Base-by-base conservation (phyloP, 495 filamentous ascomycete genomes). In the Penicillium nucicola region DNA sequence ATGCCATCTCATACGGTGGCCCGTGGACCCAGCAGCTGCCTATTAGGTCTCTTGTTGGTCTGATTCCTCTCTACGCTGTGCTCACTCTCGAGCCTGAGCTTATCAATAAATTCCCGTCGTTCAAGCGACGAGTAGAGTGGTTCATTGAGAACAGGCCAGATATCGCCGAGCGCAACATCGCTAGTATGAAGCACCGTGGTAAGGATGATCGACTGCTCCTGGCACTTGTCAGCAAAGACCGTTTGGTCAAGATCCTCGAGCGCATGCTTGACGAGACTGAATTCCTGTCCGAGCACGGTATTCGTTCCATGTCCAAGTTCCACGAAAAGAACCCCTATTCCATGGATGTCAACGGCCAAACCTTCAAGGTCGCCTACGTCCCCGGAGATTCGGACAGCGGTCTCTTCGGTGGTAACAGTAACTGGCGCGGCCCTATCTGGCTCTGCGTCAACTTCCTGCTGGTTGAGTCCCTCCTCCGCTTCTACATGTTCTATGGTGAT, bases 371-470 rank as follows among this genome's bases (percentile, higher is more conserved):
- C 28, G 80, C 82, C 56, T 97, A 97, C 56, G 84, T 97, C 14
- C 85, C 93, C 7, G 93, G 92, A 13, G 93, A 97, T 62, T 96
- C 92, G 1, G 90, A 97, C 72, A 93, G 88, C 57, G 84, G 87
- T 3, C 78, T 97, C 11, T 97, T 97, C 60, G 92, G 92, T 33
- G 92, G 92, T 25, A 97, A 97, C 77, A 95, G 90, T 69, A 97
- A 97, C 70, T 97, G 92, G 92, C 82, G 92, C 57, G 80, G 85
- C 2, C 92, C 93, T 0, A 92, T 96, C 58, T 97, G 92, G 92
- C 76, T 97, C 20, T 93, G 90, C 55, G 90, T 96, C 69, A 97
- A 97, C 60, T 96, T 96, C 75, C 74, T 97, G 38, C 82, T 97
- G 12, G 86, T 97, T 47, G 92, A 97, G 66, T 92, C 90, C 2